Evolutionary conservation across 306 rosid species (phyloP), one percentile per base, ranked within the genome.

Genomic region (Dalbergia oliveri): DNA sequence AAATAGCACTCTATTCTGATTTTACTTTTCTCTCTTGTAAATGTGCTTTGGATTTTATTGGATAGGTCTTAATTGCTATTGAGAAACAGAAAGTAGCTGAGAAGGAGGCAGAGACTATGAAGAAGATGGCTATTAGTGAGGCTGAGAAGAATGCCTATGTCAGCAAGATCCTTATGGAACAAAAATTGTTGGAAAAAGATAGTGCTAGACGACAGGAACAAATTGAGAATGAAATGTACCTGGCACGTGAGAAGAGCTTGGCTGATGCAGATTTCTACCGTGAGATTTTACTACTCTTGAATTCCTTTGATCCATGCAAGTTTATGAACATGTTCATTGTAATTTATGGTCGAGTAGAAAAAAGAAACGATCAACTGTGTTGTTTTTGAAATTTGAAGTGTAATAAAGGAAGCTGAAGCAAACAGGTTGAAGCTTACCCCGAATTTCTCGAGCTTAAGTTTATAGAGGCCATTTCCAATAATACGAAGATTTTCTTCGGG

Each of bases 91-190:
- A 77, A 78, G 93, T 90, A 64, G 85, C 89, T 44, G 96, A 93
- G 92, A 93, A 91, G 88, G 98, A 91, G 83, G 93, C 96, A 9
- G 96, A 91, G 85, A 93, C 98, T 15, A 41, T 3, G 43, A 95
- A 93, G 82, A 95, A 89, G 84, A 91, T 93, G 96, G 99, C 99
- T 58, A 91, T 95, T 44, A 93, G 99, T 67, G 99, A 95, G 81
- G 99, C 99, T 9, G 97, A 95, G 89, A 95, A 95, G 84, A 91
- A 90, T 77, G 97, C 99, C 11, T 84, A 90, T 51, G 99, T 95
- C 37, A 95, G 99, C 80, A 91, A 79, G 93, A 95, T 93, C 84
- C 84, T 95, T 33, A 90, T 93, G 98, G 98, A 90, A 76, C 97
- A 93, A 78, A 91, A 88, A 64, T 82, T 95, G 82, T 82, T 73